These are phyloP conservation scores for Sporothrix luriei DNA, from an alignment of 2,329 filamentous ascomycete species.

Conservation along the genomic window DNA sequence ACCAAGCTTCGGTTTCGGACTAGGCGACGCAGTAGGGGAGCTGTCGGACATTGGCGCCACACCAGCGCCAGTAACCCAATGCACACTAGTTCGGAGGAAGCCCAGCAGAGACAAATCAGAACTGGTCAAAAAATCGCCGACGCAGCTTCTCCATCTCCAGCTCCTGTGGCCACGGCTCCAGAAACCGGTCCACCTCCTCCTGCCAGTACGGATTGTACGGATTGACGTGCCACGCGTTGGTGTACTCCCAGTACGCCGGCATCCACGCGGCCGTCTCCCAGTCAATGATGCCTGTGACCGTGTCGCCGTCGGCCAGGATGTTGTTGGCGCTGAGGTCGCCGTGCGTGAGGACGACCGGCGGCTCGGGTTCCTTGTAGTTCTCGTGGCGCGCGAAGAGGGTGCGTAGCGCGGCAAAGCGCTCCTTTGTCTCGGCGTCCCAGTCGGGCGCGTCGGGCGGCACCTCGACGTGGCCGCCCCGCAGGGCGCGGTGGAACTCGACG, in stretches of 20 bases:
- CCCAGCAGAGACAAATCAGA: not conserved
- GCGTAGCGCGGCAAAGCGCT: not conserved
- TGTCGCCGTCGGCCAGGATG: slow-evolving; percentile 31
- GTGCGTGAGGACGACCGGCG: slow-evolving; percentile 30
- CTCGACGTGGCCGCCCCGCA: not conserved
- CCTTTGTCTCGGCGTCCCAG: not conserved
- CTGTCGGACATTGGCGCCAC: not conserved
- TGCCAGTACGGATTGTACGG: slow-evolving; percentile 27
- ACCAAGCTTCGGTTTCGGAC: not conserved
- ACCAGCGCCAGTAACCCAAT: too few relatives aligned
- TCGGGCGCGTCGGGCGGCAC: not conserved
- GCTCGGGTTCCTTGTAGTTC: not conserved
- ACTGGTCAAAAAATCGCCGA: not conserved
- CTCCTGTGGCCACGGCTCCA: not conserved
- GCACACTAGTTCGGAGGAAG: too few relatives aligned
- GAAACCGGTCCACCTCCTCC: slow-evolving; percentile 26
- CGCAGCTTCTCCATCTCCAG: slow-evolving; percentile 21
- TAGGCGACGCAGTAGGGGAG: not conserved
- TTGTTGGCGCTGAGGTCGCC: slow-evolving; percentile 27
- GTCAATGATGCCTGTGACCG: slow-evolving; percentile 28
- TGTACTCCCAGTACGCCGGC: slow-evolving; percentile 32
- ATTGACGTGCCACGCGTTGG: slow-evolving; percentile 29
- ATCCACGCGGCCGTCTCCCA: slow-evolving; percentile 31
- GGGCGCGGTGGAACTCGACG: slow-evolving; percentile 11
- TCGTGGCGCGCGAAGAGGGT: slow-evolving; percentile 24